These are phyloP conservation scores for Kluyveromyces sp. DNA, from an alignment of 1,139 yeast species.

Conservation along the genomic window DNA sequence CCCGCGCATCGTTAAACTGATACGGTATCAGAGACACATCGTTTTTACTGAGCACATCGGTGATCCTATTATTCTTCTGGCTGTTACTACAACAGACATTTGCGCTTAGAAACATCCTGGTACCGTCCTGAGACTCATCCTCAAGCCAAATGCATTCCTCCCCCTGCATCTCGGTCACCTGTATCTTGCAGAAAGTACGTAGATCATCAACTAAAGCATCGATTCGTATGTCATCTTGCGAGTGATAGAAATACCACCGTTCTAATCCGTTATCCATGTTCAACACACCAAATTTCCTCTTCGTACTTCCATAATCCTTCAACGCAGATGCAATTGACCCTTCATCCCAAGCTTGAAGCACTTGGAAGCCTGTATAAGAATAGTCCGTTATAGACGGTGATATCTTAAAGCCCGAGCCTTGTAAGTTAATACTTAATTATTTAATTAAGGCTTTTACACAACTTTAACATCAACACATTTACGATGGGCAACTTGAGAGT, in stretches of 20 bases:
- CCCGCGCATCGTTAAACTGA: not conserved
- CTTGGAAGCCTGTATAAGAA: too few species aligned
- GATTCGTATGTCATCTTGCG: constrained; percentile 5
- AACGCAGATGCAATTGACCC: not conserved
- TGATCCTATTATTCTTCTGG: not conserved
- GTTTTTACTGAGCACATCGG: not conserved
- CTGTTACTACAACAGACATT: constrained; percentile 2
- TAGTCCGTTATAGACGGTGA: too few species aligned
- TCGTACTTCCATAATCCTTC: not conserved
- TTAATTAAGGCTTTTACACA: too few species aligned
- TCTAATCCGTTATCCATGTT: not conserved
- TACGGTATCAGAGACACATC: constrained; percentile 1
- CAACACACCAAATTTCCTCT: not conserved
- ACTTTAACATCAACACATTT: too few species aligned
- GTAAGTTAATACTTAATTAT: too few species aligned
- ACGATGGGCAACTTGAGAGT: too few species aligned
- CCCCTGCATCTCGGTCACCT: not conserved
- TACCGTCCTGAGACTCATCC: not conserved
- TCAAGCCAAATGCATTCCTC: constrained; percentile 3
- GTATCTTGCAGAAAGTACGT: constrained; percentile 2
- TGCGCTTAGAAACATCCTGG: constrained; percentile 2
- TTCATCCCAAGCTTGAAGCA: too few species aligned
- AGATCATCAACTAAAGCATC: constrained; percentile 4
- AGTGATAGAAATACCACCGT: not conserved
- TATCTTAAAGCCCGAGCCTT: too few species aligned